Percentiles rank a stretch among this genome's conserved stretches.
phyloP scores from a whole-genome alignment of 371 early-diverging fungal genomes.

The Haplosporangium sp. region DNA sequence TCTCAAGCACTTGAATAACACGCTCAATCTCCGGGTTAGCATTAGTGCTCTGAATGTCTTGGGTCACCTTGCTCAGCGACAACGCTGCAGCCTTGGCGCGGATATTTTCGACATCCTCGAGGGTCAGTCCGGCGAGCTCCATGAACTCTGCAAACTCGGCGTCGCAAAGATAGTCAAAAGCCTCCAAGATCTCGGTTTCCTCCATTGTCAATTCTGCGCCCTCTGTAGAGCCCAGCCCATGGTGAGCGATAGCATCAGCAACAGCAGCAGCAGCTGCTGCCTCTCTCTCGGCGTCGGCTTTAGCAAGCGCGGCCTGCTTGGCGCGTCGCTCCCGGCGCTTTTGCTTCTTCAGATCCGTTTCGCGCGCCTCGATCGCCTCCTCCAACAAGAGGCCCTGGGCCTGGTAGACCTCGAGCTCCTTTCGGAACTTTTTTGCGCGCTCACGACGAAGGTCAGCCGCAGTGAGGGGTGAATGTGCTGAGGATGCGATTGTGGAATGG shows the following conservation, averaged over 20 bases:
- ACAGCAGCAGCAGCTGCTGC: conserved; percentile 35
- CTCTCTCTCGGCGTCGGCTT: conserved; percentile 42
- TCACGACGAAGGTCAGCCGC: conserved; percentile 34
- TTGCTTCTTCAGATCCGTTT: conserved; percentile 22
- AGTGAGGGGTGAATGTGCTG: background rate
- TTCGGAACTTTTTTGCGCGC: conserved; percentile 34
- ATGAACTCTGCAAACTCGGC: conserved; percentile 48
- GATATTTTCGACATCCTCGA: conserved; percentile 27
- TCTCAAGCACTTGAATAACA: background rate
- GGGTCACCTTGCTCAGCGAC: conserved; percentile 40
- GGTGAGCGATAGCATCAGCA: conserved; percentile 34
- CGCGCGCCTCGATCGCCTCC: conserved; percentile 33
- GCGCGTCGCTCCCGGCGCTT: conserved; percentile 30
- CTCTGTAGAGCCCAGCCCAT: conserved; percentile 4
- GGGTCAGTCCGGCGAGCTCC: conserved; percentile 42
- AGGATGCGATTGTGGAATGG: background rate
- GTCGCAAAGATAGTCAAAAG: conserved; percentile 47
- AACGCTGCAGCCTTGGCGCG: conserved; percentile 38
- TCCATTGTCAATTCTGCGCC: conserved; percentile 26
- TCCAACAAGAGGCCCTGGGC: conserved; percentile 24
- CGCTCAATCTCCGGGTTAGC: background rate
- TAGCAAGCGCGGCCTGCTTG: conserved; percentile 26
- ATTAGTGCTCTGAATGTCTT: conserved; percentile 20
- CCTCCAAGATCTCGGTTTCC: conserved; percentile 48
- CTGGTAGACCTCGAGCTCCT: conserved; percentile 37